A percentile compares a stretch with the other conserved stretches of the same genome.
These are phyloP conservation scores for bread wheat (Triticum aestivum) DNA, from an alignment of 176 grass and related monocot species.

Conservation along the genomic window DNA sequence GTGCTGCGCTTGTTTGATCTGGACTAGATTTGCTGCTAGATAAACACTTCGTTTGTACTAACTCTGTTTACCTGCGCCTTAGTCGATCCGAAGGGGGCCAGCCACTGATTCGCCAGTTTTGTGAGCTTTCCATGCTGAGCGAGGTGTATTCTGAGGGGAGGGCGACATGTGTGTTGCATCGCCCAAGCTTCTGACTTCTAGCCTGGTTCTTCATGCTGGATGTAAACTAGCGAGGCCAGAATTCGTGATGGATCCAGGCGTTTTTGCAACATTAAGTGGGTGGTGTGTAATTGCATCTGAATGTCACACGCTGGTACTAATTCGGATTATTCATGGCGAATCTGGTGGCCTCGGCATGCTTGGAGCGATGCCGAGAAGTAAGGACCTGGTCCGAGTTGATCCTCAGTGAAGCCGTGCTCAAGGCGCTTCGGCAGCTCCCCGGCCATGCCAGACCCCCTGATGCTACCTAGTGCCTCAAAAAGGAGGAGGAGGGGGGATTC, in stretches of 20 bases:
- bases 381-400: background rate
- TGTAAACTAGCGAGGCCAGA: background rate
- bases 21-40: background rate
- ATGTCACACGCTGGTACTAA: background rate
- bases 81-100: background rate
- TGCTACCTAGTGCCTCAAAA: background rate
- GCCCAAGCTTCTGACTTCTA: background rate
- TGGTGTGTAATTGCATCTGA: background rate
- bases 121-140: background rate
- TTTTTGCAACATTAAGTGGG: background rate
- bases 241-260: background rate
- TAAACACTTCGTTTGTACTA: background rate
- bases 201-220: background rate
- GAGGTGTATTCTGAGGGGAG: background rate
- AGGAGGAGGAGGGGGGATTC: too few species aligned
- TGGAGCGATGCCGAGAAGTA: background rate
- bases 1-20: conserved; percentile 11
- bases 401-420: background rate
- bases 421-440: background rate
- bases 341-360: background rate
- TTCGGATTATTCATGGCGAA: background rate
- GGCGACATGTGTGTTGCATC: background rate
- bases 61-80: background rate
- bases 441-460: background rate
- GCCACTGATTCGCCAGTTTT: background rate